Conservation (phyloP, 441 rosid species). For the Erysimum cheiri region DNA sequence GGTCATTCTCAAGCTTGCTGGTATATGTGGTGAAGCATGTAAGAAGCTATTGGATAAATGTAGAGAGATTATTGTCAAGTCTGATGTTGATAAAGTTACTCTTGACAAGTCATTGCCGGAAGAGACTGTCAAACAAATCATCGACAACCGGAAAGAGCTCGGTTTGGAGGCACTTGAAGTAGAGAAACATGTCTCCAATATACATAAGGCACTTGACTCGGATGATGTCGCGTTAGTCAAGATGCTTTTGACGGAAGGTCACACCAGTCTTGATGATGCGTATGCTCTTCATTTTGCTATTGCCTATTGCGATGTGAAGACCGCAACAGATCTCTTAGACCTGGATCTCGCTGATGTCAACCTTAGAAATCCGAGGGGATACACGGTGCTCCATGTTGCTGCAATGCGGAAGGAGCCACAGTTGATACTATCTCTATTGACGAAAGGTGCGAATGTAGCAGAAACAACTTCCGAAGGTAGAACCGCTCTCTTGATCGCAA, state of each 20-base stretch:
- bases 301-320: slow-evolving; percentile 79
- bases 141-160: slow-evolving; percentile 50
- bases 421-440: slow-evolving; percentile 71
- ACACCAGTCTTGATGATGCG: slow-evolving; percentile 70
- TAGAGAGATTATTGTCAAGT: slow-evolving; percentile 55
- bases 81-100: slow-evolving; percentile 60
- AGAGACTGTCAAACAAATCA: slow-evolving; percentile 53
- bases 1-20: slow-evolving; percentile 60
- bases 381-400: slow-evolving; percentile 83
- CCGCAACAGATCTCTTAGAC: slow-evolving; percentile 71
- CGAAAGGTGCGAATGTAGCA: slow-evolving; percentile 72
- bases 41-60: slow-evolving; percentile 57
- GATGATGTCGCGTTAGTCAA: slow-evolving; percentile 85
- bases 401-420: slow-evolving; percentile 85
- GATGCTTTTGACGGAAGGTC: slow-evolving; percentile 69
- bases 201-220: slow-evolving; percentile 84
- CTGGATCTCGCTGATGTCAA: slow-evolving; percentile 78
- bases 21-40: slow-evolving; percentile 58
- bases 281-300: slow-evolving; percentile 90
- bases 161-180: slow-evolving; percentile 45
- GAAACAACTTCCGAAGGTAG: slow-evolving; percentile 72
- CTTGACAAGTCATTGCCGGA: slow-evolving; percentile 72
- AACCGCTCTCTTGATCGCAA: slow-evolving; percentile 74
- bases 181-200: slow-evolving; percentile 66
- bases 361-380: slow-evolving; percentile 64